These are phyloP conservation scores for Colletotrichum godetiae DNA, from an alignment of 2,329 filamentous ascomycete species.

Conservation along the genomic window DNA sequence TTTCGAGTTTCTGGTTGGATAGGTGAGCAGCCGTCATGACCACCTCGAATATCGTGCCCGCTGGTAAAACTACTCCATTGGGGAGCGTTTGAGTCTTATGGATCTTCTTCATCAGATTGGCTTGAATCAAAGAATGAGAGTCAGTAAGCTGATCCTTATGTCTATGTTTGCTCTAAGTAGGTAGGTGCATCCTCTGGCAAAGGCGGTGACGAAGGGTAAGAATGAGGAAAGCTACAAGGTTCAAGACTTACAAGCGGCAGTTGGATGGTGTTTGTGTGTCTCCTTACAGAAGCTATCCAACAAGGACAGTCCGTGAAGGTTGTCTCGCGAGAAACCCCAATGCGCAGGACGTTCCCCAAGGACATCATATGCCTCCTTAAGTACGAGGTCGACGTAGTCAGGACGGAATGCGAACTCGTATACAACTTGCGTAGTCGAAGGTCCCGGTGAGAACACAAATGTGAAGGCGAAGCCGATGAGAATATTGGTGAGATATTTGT, in stretches of 20 bases:
- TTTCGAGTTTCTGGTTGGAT: conserved; percentile 17
- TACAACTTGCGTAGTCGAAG: conserved; percentile 28
- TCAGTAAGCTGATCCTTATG: neutral
- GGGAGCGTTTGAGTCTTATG: conserved; percentile 27
- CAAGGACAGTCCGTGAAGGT: conserved; percentile 13
- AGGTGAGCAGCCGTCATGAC: conserved; percentile 31
- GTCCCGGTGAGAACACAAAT: conserved; percentile 22
- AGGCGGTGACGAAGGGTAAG: too few species aligned
- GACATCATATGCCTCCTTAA: conserved; percentile 14
- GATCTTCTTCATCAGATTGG: conserved; percentile 32
- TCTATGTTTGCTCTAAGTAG: neutral
- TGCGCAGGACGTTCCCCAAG: neutral
- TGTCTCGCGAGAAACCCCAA: conserved; percentile 22
- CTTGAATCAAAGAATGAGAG: neutral
- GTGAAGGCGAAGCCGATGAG: conserved; percentile 31
- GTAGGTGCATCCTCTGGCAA: too few species aligned
- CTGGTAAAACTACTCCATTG: conserved; percentile 16
- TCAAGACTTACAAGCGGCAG: conserved; percentile 19
- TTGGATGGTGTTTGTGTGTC: conserved; percentile 30
- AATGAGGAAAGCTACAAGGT: neutral
- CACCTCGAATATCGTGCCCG: conserved; percentile 26
- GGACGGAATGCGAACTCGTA: conserved; percentile 32
- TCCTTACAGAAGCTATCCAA: conserved; percentile 33
- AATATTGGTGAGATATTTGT: conserved; percentile 28
- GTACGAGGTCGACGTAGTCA: conserved; percentile 11